Evolutionary conservation across 345 rosid species (phyloP), one percentile per base, ranked within the genome.

Genomic region (Ceriops tagal): DNA sequence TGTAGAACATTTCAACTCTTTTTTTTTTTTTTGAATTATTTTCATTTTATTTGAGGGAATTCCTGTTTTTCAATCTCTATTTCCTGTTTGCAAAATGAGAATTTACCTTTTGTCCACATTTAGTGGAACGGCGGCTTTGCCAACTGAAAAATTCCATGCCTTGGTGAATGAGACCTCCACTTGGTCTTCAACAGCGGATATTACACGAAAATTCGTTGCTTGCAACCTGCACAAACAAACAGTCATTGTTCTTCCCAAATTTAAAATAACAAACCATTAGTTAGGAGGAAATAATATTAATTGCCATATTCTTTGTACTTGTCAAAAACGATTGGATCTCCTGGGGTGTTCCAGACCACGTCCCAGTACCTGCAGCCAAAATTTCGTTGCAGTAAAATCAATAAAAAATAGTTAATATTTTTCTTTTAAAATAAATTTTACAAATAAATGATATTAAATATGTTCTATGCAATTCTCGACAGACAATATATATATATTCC

Each of bases 71-170:
- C 39, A 10, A 37, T 39, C 7, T 39, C 2, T 13, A 7, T 22
- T 24, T 34, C 2, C 2, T 28, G 7, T 5, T 10, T 4, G 6
- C 3, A 20, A 34, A 61, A 61, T 20, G 35, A 19, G 11, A 9
- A 10, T 5, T 61, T 47, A 84, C 98, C 99, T 89, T 77, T 88
- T 95, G 77, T 92, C 99, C 13, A 92, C 83, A 73, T 92, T 90
- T 65, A 95, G 57, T 6, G 99, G 97, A 60, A 78, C 89, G 1
- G 71, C 56, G 53, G 71, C 15, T 13, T 43, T 71, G 16, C 69
- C 76, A 4, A 28, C 39, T 6, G 77, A 67, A 46, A 60, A 69
- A n/a, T 58, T 69, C 99, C 75, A 72, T 3, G 60, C 56, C 67
- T n/a, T 76, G 8, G 47, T 61, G 57, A 76, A 76, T 2, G 79